Percentiles rank a stretch among this genome's conserved stretches.
These are phyloP conservation scores for Mrakia blollopis DNA, from an alignment of 768 basidiomycete genomes.

Conservation along the genomic window DNA sequence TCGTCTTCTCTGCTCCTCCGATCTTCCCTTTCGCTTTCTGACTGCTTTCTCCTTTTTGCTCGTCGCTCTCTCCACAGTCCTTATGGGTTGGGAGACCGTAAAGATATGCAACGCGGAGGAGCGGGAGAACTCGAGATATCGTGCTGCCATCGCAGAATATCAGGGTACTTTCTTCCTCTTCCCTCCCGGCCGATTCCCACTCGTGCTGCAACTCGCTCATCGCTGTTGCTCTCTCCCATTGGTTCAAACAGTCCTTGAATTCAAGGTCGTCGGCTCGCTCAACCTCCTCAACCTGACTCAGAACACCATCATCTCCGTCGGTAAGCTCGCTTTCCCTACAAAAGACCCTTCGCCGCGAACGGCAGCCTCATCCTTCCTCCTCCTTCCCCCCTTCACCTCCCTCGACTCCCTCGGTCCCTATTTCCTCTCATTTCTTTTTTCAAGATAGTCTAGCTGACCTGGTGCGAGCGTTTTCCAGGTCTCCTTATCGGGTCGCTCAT, in stretches of 20 bases:
- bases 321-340: too few species aligned
- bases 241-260: slow-evolving; percentile 52
- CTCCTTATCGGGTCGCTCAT: slow-evolving; percentile 76
- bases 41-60: too few species aligned
- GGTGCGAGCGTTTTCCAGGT: slow-evolving; percentile 62
- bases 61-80: neutral
- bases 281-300: slow-evolving; percentile 72
- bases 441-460: too few species aligned
- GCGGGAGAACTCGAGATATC: slow-evolving; percentile 68
- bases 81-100: slow-evolving; percentile 56
- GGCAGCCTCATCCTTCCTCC: too few species aligned
- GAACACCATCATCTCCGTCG: slow-evolving; percentile 53
- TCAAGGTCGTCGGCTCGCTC: slow-evolving; percentile 66
- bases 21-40: too few species aligned
- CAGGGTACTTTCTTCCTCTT: slow-evolving; percentile 45
- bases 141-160: slow-evolving; percentile 65
- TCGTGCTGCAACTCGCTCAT: neutral
- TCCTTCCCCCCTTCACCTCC: slow-evolving; percentile 33
- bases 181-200: neutral
- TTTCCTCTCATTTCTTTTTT: too few species aligned
- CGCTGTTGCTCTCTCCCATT: neutral
- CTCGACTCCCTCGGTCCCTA: too few species aligned
- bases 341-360: too few species aligned
- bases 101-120: slow-evolving; percentile 82
- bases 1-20: too few species aligned